These are phyloP conservation scores for Aegle marmelos DNA, from an alignment of 345 rosid species.

Conservation along the genomic window DNA sequence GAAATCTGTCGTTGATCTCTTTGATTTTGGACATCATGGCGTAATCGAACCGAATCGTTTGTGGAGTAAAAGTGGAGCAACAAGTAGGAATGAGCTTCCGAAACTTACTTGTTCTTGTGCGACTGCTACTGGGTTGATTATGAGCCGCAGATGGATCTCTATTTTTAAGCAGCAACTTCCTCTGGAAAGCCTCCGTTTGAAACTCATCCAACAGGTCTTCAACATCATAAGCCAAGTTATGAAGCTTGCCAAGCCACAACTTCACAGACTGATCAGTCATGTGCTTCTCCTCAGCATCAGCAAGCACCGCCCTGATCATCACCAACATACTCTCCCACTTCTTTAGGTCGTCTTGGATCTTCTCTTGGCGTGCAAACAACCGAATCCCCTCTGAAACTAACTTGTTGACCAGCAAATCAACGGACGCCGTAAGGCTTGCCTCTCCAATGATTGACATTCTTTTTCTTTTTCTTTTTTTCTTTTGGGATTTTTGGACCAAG, in stretches of 20 bases:
- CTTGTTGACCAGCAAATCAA: too few relatives aligned
- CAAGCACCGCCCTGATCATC: neutral
- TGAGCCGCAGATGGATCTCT: neutral
- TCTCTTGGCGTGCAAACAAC: too few relatives aligned
- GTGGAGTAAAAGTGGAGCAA: neutral
- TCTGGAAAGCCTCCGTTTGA: neutral
- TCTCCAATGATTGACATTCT: too few relatives aligned
- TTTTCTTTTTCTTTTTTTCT: too few relatives aligned
- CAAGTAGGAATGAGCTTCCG: neutral
- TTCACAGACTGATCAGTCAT: neutral
- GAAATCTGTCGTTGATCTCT: conserved; percentile 3
- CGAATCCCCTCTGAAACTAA: too few relatives aligned
- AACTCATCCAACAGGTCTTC: neutral
- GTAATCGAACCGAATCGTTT: neutral
- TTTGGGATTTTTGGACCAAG: too few relatives aligned
- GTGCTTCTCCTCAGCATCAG: neutral
- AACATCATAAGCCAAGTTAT: neutral
- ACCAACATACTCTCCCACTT: neutral
- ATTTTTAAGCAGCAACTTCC: neutral
- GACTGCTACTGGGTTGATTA: neutral
- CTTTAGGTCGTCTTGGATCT: accelerated
- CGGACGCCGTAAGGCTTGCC: too few relatives aligned
- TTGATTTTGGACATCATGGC: neutral
- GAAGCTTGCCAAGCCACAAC: neutral
- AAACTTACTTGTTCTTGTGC: neutral